A percentile compares a stretch with the other conserved stretches of the same genome.
Conservation (phyloP, 2,329 filamentous ascomycete species). For the Botrytis fabae region DNA sequence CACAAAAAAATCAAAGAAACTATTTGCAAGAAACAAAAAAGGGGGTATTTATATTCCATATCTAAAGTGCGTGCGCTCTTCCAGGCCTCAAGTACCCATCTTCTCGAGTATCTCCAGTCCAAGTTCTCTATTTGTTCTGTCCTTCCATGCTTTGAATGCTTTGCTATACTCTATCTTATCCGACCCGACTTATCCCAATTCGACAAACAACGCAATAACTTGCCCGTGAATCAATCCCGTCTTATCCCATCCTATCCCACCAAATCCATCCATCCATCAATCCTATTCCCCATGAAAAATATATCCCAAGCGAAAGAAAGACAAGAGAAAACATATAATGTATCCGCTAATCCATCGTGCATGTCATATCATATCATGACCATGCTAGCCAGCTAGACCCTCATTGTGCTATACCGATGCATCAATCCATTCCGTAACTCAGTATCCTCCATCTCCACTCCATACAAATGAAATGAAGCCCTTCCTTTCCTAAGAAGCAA, state of each 20-base stretch:
- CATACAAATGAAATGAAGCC: conserved; percentile 6
- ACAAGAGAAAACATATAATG: neutral
- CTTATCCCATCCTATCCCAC: neutral
- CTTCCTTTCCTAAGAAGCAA: neutral
- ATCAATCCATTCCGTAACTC: neutral
- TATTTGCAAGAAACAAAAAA: neutral
- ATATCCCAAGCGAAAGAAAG: neutral
- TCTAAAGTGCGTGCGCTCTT: neutral
- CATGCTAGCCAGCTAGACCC: conserved; percentile 4
- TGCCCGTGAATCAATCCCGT: neutral
- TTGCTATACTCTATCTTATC: neutral
- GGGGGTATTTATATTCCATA: conserved; percentile 1
- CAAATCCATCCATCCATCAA: neutral
- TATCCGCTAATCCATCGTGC: neutral
- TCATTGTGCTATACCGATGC: neutral
- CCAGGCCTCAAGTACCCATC: neutral
- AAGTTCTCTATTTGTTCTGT: neutral
- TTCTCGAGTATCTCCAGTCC: neutral
- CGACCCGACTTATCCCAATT: neutral
- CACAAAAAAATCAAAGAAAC: neutral
- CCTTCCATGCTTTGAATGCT: neutral
- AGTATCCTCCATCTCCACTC: neutral
- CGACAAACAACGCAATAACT: neutral
- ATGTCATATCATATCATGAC: conserved; percentile 13
- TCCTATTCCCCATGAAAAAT: neutral